phyloP scores from a whole-genome alignment of 306 rosid genomes.

The Cicer chorassanicum region DNA sequence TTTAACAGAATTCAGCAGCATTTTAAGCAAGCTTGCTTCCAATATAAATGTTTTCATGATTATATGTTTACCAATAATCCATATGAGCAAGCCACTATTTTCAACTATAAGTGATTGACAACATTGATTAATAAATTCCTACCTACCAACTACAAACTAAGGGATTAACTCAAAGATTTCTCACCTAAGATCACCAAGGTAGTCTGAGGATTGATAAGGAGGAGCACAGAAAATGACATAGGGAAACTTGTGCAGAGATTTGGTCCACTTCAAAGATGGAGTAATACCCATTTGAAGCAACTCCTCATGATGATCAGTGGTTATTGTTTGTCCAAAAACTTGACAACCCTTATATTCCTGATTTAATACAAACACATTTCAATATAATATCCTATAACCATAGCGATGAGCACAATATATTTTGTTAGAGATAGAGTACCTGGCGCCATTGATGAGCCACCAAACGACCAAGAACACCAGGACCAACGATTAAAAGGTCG shows the following conservation, averaged over 20 bases:
- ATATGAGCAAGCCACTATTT: not conserved
- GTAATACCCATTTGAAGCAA: conserved; percentile 67
- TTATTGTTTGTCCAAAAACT: conserved; percentile 83
- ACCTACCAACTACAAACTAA: not conserved
- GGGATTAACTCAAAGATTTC: conserved; percentile 16
- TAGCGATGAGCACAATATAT: too few species aligned
- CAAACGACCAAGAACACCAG: conserved; percentile 92
- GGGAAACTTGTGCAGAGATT: conserved; percentile 59
- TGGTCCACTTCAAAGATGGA: conserved; percentile 76
- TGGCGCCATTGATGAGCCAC: conserved; percentile 85
- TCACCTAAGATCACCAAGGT: conserved; percentile 85
- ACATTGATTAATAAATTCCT: not conserved
- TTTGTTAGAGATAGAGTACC: conserved; percentile 48
- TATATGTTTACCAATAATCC: conserved; percentile 21
- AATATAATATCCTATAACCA: not conserved
- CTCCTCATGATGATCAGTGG: conserved; percentile 82
- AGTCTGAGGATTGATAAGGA: conserved; percentile 70
- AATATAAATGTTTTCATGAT: not conserved
- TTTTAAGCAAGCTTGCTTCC: not conserved
- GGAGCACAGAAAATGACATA: conserved; percentile 90
- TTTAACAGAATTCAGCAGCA: not conserved
- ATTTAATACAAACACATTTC: conserved; percentile 24
- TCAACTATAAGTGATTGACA: not conserved
- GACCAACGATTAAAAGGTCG: conserved; percentile 84
- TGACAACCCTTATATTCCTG: conserved; percentile 79